Conservation (phyloP, 2,329 filamentous ascomycete genomes). For the Colletotrichum graminicola region DNA sequence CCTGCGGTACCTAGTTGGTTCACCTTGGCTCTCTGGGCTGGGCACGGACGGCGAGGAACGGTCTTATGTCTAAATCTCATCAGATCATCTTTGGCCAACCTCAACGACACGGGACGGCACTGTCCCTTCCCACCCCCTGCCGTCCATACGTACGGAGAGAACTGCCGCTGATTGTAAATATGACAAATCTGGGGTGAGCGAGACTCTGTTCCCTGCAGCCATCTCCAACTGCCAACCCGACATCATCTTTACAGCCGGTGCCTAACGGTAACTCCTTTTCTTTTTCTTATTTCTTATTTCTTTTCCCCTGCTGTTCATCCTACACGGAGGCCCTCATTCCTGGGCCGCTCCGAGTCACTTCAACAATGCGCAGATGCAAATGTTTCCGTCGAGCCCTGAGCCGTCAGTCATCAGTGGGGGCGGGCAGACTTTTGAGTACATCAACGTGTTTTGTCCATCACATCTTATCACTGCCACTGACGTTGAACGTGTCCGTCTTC, state of each 20-base stretch:
- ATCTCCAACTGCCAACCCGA: neutral
- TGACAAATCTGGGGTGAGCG: neutral
- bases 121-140: neutral
- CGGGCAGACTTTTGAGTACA: neutral
- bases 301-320: neutral
- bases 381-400: neutral
- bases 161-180: neutral
- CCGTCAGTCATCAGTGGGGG: conserved; percentile 1
- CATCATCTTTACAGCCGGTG: neutral
- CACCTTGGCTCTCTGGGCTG: neutral
- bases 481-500: conserved; percentile 28
- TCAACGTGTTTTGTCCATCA: neutral
- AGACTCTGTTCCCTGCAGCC: neutral
- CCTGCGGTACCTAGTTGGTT: neutral
- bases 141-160: neutral
- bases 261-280: neutral
- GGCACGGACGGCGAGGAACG: neutral
- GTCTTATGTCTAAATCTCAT: neutral
- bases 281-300: too few relatives aligned
- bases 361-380: neutral
- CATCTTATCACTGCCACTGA: conserved; percentile 15
- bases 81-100: neutral
- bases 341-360: neutral
- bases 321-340: neutral
- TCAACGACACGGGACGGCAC: neutral